Evolutionary conservation across 2,329 filamentous ascomycete species (phyloP), one percentile per base, ranked within the genome.

Genomic region (Ilyonectria sp.): DNA sequence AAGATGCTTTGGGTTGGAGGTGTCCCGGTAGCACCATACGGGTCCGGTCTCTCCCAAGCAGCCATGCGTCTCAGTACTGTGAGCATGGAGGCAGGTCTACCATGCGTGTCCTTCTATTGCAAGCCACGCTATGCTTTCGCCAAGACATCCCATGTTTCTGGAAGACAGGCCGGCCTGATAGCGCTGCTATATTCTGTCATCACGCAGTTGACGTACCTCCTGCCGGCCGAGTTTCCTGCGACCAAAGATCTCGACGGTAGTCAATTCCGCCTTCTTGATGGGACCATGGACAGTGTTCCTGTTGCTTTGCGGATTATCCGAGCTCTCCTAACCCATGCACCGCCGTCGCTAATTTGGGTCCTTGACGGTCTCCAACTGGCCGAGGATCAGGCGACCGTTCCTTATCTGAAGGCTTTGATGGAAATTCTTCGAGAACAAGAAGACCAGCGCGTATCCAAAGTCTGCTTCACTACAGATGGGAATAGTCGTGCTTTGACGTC

Each of bases 51-150:
- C 19, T 54, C 52, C 17, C n/a, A 8, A 3, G 17, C 52, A 19
- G 31, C 52, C 3, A 54, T 19, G 29, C 31, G 52, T 4, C 9
- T 54, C 5, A 21, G 31, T 4, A 17, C 29, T 5, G 33, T 54
- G 10, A 54, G 29, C n/a, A 35, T 35, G 31, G 29, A 37, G n/a
- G 29, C 52, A 19, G 31, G 31, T 9, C n/a, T 54, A 13, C 52
- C 52, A 35, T 54, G 52, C 17, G 31, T 54, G n/a, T 54, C 52
- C 4, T 54, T 54, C 31, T 54, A 37, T 37, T 54, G 52, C 29
- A 54, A 37, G n/a, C 29, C 29, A 37, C 29, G 31, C 5, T 54
- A 54, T 37, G n/a, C 13, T 26, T 54, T 54, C 52, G 19, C 29
- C 29, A 15, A 9, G 5, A 13, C 31, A n/a, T 35, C 29, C n/a